Evolutionary conservation across 2,329 filamentous ascomycete species (phyloP), one percentile per base, ranked within the genome.

Genomic region (Colletotrichum gigasporum): DNA sequence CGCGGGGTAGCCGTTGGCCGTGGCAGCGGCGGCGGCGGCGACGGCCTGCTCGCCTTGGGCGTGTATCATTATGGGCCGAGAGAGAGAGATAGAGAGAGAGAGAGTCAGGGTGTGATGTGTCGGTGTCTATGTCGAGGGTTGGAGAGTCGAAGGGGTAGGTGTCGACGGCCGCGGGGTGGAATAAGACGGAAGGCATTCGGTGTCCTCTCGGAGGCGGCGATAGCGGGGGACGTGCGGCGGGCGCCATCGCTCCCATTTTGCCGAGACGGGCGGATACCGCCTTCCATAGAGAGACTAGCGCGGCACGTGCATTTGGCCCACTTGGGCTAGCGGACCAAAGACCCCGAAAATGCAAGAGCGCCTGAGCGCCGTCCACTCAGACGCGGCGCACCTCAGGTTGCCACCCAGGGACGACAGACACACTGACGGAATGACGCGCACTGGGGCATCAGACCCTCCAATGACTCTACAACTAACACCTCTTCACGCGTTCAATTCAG

Each of bases 161-260:
- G 12, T 24, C 22, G 47, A 35, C 22, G 61, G 48, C 60, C 12
- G 28, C n/a, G 32, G 35, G 34, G 20, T 41, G 30, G n/a, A 34
- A 62, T 55, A 45, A 45, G 56, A 54, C 57, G 56, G 42, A 35
- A 61, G 30, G 22, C 32, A 48, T 30, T 64, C 56, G 35, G 56
- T 62, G 56, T 55, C 62, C 56, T 54, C 47, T 65, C 56, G 62
- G 20, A 65, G 50, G 28, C 62, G 62, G 56, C 57, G 51, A 65
- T 28, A 34, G 52, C 59, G 59, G 56, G 51, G 60, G 51, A 57
- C 30, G 51, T 65, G 42, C 44, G 16, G 50, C 20, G 39, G 26
- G 52, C 39, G 41, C 47, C 50, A 35, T 37, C 47, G 9, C 32
- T 34, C 30, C 37, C 32, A 58, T 58, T 62, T 37, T 65, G 62